Conservation (phyloP, 2,329 filamentous ascomycete species). For the Colletotrichum gloeosporioides region DNA sequence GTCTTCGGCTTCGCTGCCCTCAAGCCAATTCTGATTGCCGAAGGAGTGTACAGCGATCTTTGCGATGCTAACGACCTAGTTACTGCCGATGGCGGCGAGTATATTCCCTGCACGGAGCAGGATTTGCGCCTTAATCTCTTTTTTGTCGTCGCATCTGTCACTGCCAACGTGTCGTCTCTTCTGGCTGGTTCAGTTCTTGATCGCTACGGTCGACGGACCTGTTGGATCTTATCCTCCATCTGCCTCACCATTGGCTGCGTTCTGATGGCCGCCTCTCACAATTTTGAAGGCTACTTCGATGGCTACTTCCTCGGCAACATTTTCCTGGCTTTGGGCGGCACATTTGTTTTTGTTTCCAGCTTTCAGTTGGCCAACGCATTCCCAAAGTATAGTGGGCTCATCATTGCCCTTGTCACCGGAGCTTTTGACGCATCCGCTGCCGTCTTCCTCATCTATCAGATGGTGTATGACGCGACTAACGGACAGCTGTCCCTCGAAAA, state of each 20-base stretch:
- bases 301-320: constrained; percentile 77
- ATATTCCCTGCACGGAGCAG: constrained; percentile 49
- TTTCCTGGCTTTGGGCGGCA: constrained; percentile 78
- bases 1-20: constrained; percentile 89
- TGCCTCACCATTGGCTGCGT: constrained; percentile 73
- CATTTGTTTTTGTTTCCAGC: constrained; percentile 81
- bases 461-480: constrained; percentile 67
- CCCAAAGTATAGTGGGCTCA: constrained; percentile 74
- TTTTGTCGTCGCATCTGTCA: constrained; percentile 89
- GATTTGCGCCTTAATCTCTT: constrained; percentile 78
- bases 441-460: constrained; percentile 75
- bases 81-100: constrained; percentile 21
- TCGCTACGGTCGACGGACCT: constrained; percentile 78
- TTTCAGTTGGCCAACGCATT: constrained; percentile 88
- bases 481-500: constrained; percentile 39
- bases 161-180: constrained; percentile 84
- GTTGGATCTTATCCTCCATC: constrained; percentile 72
- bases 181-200: constrained; percentile 87
- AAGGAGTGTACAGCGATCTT: constrained; percentile 72
- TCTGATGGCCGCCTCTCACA: constrained; percentile 71
- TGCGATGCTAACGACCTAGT: constrained; percentile 49
- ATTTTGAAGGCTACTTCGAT: constrained; percentile 69
- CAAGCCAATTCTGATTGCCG: constrained; percentile 78
- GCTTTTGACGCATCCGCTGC: constrained; percentile 85
- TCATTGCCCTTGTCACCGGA: constrained; percentile 79